Evolutionary conservation across 768 basidiomycete genomes (phyloP).

Genomic region (Hirschioporus abietinus): DNA sequence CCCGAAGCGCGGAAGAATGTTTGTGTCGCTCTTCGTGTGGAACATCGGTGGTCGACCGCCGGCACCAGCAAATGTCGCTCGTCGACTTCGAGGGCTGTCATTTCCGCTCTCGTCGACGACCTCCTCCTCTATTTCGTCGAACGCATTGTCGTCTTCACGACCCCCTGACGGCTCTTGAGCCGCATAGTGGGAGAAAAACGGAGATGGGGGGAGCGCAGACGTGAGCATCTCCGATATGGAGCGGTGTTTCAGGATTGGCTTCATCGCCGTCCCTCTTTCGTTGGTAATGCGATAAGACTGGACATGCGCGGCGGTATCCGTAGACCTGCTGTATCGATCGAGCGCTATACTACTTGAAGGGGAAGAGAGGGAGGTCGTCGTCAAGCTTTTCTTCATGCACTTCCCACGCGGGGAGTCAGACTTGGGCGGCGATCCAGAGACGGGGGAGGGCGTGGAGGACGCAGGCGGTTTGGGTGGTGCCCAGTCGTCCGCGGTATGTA

Average conservation of each 20-base stretch:
- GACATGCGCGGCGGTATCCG: slow-evolving; percentile 16
- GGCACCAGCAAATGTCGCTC: neutral
- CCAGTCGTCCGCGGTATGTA: slow-evolving; percentile 91
- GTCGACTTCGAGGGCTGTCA: neutral
- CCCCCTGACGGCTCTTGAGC: slow-evolving; percentile 12
- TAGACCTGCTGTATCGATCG: slow-evolving; percentile 52
- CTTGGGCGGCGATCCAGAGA: slow-evolving; percentile 17
- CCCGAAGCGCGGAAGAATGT: slow-evolving; percentile 44
- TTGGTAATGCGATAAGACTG: neutral
- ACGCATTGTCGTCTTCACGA: slow-evolving; percentile 27
- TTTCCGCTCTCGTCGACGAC: slow-evolving; percentile 13
- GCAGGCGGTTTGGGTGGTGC: slow-evolving; percentile 58
- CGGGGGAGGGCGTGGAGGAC: slow-evolving; percentile 36
- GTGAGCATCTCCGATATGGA: slow-evolving; percentile 87
- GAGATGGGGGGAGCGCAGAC: slow-evolving; percentile 59
- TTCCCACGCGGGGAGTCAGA: slow-evolving; percentile 14
- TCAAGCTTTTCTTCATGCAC: slow-evolving; percentile 30
- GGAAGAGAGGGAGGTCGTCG: slow-evolving; percentile 9
- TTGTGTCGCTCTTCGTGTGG: slow-evolving; percentile 88
- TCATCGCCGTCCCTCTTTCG: slow-evolving; percentile 32
- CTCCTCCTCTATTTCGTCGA: slow-evolving; percentile 48
- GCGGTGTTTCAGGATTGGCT: slow-evolving; percentile 95
- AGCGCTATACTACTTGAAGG: slow-evolving; percentile 29
- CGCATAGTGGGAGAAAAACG: slow-evolving; percentile 42
- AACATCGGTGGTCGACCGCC: slow-evolving; percentile 52